phyloP scores from a whole-genome alignment of 2,329 filamentous ascomycete species.

The Clathrospora elynae region DNA sequence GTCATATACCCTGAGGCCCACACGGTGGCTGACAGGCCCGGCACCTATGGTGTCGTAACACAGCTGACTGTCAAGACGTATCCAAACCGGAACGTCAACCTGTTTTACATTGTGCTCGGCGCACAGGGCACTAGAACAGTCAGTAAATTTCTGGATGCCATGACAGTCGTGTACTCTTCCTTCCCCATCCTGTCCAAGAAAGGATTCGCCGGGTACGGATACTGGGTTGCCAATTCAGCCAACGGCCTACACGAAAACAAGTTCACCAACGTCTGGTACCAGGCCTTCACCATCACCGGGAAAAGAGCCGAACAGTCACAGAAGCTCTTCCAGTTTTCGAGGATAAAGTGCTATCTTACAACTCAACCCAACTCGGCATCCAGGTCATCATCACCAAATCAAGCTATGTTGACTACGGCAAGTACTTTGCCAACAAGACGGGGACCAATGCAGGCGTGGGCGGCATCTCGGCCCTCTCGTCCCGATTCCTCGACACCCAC shows the following conservation, averaged over 20 bases:
- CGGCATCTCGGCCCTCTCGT: constrained; percentile 2
- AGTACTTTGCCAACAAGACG: constrained; percentile 7
- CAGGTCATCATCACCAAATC: constrained; percentile 5
- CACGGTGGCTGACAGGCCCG: too few relatives aligned
- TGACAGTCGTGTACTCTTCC: constrained; percentile 4
- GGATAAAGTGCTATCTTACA: constrained; percentile 5
- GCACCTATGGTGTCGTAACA: too few relatives aligned
- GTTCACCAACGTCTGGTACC: constrained; percentile 6
- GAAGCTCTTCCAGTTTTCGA: constrained; percentile 3
- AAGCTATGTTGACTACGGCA: constrained; percentile 5
- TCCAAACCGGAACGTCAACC: too few relatives aligned
- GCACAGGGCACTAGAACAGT: constrained; percentile 4
- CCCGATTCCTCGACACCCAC: constrained; percentile 1
- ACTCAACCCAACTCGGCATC: constrained; percentile 5
- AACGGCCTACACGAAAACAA: constrained; percentile 5
- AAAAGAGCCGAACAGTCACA: constrained; percentile 2
- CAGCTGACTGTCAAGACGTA: too few relatives aligned
- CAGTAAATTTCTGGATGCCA: constrained; percentile 3
- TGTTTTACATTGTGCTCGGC: constrained; percentile 6
- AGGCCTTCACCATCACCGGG: constrained; percentile 11
- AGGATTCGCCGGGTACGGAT: constrained; percentile 1
- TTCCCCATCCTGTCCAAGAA: constrained; percentile 20
- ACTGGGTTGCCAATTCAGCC: constrained; percentile 3
- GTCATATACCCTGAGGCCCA: too few relatives aligned
- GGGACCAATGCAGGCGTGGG: constrained; percentile 3